phyloP scores from a whole-genome alignment of 768 basidiomycete genomes.

The Mycena rebaudengoi region DNA sequence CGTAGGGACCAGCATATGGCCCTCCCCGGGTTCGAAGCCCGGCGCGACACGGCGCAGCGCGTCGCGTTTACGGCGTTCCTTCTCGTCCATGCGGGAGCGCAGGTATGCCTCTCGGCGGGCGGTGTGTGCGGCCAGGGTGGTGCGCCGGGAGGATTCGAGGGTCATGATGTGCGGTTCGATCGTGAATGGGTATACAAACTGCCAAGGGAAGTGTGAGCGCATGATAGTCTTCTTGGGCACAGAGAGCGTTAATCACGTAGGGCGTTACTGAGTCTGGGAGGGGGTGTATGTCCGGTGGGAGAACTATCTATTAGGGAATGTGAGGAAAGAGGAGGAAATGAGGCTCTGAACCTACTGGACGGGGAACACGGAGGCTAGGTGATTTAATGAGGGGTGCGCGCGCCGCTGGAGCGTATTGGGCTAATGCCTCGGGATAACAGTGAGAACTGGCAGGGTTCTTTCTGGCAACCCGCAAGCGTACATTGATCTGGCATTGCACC shows the following conservation, averaged over 20 bases:
- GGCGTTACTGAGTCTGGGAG: slow-evolving; percentile 89
- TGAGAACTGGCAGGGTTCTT: background rate
- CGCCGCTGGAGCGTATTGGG: slow-evolving; percentile 81
- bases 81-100: slow-evolving; percentile 77
- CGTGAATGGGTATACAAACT: slow-evolving; percentile 98
- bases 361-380: slow-evolving; percentile 87
- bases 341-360: slow-evolving; percentile 59
- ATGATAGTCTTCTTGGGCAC: background rate
- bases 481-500: slow-evolving; percentile 28
- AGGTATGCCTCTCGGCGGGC: slow-evolving; percentile 78
- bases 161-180: slow-evolving; percentile 87
- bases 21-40: slow-evolving; percentile 74
- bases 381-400: slow-evolving; percentile 91
- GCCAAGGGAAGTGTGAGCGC: slow-evolving; percentile 1
- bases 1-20: slow-evolving; percentile 65
- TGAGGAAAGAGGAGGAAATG: background rate
- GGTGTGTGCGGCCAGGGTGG: slow-evolving; percentile 69
- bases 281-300: slow-evolving; percentile 94
- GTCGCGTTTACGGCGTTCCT: slow-evolving; percentile 69
- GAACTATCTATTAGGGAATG: slow-evolving; percentile 64
- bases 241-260: slow-evolving; percentile 71
- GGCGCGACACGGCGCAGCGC: slow-evolving; percentile 83
- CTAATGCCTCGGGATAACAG: slow-evolving; percentile 36
- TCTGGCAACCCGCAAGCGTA: slow-evolving; percentile 3
- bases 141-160: slow-evolving; percentile 75